phyloP scores from a whole-genome alignment of 2,329 filamentous ascomycete genomes.

The Phoma sp. region DNA sequence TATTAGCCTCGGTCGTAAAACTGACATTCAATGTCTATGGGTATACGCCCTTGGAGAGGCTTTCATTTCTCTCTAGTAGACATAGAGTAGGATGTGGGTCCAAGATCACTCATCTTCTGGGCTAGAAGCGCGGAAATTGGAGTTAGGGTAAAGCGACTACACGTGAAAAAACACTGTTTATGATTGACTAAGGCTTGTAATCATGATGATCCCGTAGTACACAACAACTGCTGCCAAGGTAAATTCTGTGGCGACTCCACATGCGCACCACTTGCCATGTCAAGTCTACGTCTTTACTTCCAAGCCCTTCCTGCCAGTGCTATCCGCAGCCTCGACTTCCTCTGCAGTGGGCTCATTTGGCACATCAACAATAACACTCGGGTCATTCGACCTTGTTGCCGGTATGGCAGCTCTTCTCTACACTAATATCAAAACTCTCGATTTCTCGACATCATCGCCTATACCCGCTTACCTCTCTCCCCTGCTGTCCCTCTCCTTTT shows the following conservation, averaged over 20 bases:
- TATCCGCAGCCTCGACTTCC: slow-evolving; percentile 49
- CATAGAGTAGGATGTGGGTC: too few relatives aligned
- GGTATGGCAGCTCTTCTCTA: slow-evolving; percentile 51
- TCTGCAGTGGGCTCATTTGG: slow-evolving; percentile 53
- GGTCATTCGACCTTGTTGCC: slow-evolving; percentile 48
- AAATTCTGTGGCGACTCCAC: not conserved
- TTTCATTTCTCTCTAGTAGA: too few relatives aligned
- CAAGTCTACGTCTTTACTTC: not conserved
- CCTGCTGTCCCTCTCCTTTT: slow-evolving; percentile 21
- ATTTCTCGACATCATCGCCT: not conserved
- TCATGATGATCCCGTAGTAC: not conserved
- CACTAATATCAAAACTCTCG: slow-evolving; percentile 1
- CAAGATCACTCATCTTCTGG: too few relatives aligned
- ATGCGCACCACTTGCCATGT: not conserved
- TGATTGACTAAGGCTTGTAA: not conserved
- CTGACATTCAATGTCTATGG: too few relatives aligned
- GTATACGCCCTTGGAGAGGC: too few relatives aligned
- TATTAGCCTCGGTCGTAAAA: too few relatives aligned
- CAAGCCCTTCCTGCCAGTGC: slow-evolving; percentile 20
- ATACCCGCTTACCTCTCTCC: slow-evolving; percentile 33
- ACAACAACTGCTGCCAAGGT: not conserved
- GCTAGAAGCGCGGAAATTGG: too few relatives aligned
- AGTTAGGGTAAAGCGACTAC: too few relatives aligned
- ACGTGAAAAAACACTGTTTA: not conserved
- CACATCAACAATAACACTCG: slow-evolving; percentile 55